phyloP scores from a whole-genome alignment of 306 rosid genomes.

The Adenanthera pavonina region DNA sequence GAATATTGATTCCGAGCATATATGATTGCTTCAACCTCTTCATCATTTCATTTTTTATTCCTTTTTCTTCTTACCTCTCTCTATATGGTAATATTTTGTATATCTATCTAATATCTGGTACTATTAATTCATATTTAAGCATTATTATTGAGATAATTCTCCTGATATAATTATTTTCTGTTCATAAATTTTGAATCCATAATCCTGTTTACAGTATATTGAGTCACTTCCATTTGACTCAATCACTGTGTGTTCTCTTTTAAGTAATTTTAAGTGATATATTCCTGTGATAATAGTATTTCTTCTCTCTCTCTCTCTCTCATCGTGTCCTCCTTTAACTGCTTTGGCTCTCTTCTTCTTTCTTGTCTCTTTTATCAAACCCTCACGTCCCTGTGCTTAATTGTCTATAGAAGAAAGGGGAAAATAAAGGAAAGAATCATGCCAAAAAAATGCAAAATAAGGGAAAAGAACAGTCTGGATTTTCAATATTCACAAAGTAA shows the following conservation, averaged over 20 bases:
- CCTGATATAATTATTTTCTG: too few relatives aligned
- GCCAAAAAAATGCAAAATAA: too few relatives aligned
- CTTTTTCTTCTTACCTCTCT: neutral
- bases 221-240: too few relatives aligned
- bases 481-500: too few relatives aligned
- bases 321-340: conserved; percentile 14
- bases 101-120: too few relatives aligned
- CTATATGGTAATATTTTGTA: neutral
- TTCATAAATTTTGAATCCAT: too few relatives aligned
- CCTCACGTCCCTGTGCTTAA: neutral
- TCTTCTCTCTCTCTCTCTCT: neutral
- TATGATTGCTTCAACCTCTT: neutral
- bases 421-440: too few relatives aligned
- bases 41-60: neutral
- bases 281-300: neutral
- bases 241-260: too few relatives aligned
- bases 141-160: too few relatives aligned
- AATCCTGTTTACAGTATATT: too few relatives aligned
- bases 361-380: neutral
- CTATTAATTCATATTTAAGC: neutral
- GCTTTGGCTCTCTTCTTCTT: neutral
- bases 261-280: neutral
- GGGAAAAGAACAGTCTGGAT: too few relatives aligned
- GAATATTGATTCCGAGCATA: neutral
- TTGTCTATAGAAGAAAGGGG: too few relatives aligned